Evolutionary conservation across 768 basidiomycete genomes (phyloP), one percentile per base, ranked within the genome.

Genomic region (Naganishia friedmannii): DNA sequence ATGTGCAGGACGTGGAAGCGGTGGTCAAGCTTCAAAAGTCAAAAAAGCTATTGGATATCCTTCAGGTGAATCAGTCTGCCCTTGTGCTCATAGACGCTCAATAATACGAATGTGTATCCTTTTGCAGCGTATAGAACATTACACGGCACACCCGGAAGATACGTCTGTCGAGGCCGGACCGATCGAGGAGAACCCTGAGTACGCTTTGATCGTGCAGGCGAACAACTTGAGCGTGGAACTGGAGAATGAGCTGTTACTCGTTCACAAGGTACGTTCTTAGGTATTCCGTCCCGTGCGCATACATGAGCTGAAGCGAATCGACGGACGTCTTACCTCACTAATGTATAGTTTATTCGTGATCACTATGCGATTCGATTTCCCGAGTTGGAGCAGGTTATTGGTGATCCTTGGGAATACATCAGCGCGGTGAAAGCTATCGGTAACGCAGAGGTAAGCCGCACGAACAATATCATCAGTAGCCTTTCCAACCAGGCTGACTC

Each of bases 201-300:
- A 99, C 83, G 88, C 89, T 72, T 85, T 98, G 71, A 98, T 98
- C 76, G 96, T 99, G 5, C 89, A 93, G 75, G 92, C 96, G 29
- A 99, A 99, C 84, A 99, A 99, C 81, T 84, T 98, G 69, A 92
- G 93, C 1, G 96, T 99, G 53, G 96, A 99, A 76, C 88, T 98
- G 6, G 96, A 99, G 82, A 99, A 99, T 75, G 96, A 99, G 81
- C 92, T 97, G 67, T 85, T 99, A 42, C 85, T 99, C 37, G 94
- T 99, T 0, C 92, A 99, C 83, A 99, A 99, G 85, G 93, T 86
- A n/a, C 9, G 66, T 48, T 67, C 54, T 46, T 31, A 48, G 3
- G 15, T 37, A 31, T 26, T 51, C n/a, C 54, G 12, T 48, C 51
- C 39, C 56, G 12, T 56, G 12, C 29, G 23, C 13, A 32, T 54